Percentiles rank a stretch among this genome's conserved stretches.
These are phyloP conservation scores for Diaporthe amygdali DNA, from an alignment of 2,329 filamentous ascomycete species.

Conservation along the genomic window DNA sequence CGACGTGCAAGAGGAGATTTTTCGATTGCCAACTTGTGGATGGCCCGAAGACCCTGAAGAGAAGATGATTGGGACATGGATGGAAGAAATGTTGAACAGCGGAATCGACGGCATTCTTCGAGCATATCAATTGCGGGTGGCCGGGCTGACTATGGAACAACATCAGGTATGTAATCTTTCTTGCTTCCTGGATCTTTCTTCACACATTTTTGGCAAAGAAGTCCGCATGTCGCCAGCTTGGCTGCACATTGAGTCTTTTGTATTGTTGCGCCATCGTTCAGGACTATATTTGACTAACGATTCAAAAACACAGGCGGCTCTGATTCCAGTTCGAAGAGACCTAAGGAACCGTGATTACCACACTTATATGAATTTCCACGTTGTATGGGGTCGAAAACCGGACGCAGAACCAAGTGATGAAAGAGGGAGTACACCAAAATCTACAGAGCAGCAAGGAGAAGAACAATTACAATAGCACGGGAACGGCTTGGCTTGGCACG, in stretches of 20 bases:
- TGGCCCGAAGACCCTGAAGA: conserved; percentile 55
- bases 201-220: no score
- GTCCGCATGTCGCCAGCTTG: no score
- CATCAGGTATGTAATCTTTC: conserved; percentile 23
- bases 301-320: conserved; percentile 43
- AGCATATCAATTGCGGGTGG: conserved; percentile 21
- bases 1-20: conserved; percentile 56
- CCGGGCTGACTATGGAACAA: conserved; percentile 1
- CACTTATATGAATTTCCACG: conserved; percentile 53
- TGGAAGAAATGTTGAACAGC: conserved; percentile 16
- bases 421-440: neutral
- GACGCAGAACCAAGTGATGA: conserved; percentile 5
- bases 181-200: neutral
- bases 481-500: neutral
- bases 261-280: no score
- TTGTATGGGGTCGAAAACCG: conserved; percentile 59
- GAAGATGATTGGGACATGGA: conserved; percentile 47
- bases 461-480: neutral
- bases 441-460: neutral
- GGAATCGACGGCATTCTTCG: neutral
- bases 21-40: conserved; percentile 59
- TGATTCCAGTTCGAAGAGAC: conserved; percentile 55
- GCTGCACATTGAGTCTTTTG: no score
- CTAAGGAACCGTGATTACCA: conserved; percentile 52
- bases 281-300: neutral